Conservation (phyloP, 1,284 basidiomycete species). For the Fomitopsis pinicola region DNA sequence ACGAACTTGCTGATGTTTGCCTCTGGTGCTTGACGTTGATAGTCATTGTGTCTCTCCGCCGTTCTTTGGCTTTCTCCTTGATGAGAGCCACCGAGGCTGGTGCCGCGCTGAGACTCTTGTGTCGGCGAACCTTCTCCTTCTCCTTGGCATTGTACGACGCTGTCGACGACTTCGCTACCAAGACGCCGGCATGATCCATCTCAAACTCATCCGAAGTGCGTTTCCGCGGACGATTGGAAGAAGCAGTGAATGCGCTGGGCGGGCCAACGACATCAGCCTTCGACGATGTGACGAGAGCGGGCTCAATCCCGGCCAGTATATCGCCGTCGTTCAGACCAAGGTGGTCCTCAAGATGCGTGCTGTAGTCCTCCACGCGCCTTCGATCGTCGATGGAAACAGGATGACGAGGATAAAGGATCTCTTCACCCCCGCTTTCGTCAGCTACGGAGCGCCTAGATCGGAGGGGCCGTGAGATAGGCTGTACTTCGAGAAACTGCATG, state of each 20-base stretch:
- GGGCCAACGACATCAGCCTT: constrained; percentile 31
- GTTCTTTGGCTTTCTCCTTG: constrained; percentile 55
- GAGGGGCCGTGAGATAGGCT: constrained; percentile 42
- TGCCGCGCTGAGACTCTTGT: constrained; percentile 65
- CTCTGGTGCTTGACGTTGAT: constrained; percentile 52
- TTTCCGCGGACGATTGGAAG: constrained; percentile 60
- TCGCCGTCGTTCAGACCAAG: constrained; percentile 9
- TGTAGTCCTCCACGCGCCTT: constrained; percentile 18
- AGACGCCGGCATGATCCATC: constrained; percentile 60
- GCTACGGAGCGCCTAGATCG: constrained; percentile 59
- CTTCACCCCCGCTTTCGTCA: constrained; percentile 78
- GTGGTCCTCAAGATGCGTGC: background rate
- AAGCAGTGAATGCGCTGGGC: constrained; percentile 57
- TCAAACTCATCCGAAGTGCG: constrained; percentile 81
- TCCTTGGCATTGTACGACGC: constrained; percentile 28
- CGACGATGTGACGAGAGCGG: constrained; percentile 5
- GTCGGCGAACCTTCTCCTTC: constrained; percentile 56
- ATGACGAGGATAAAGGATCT: constrained; percentile 77
- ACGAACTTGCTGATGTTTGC: constrained; percentile 66
- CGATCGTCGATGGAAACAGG: constrained; percentile 29
- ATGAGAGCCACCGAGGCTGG: constrained; percentile 33
- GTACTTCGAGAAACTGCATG: constrained; percentile 33
- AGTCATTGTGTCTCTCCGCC: constrained; percentile 59
- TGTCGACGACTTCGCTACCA: constrained; percentile 46
- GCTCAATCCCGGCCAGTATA: background rate